These are phyloP conservation scores for Cutaneotrichosporon curvatum DNA, from an alignment of 1,284 basidiomycete species.

Conservation along the genomic window DNA sequence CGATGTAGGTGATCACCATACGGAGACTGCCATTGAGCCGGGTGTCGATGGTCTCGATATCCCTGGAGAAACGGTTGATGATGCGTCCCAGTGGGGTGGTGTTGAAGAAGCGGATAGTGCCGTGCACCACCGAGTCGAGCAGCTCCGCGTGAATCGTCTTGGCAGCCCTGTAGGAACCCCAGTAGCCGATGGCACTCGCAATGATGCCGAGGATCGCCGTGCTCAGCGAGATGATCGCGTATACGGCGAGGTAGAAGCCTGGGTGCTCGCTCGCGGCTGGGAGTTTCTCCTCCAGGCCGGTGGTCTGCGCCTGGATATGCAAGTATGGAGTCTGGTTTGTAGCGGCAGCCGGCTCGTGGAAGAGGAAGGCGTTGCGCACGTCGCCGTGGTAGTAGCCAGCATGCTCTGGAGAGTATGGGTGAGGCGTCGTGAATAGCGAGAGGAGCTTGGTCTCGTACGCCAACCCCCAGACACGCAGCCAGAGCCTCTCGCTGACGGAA, in stretches of 20 bases:
- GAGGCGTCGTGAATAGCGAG: constrained; percentile 13
- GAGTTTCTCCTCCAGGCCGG: background rate
- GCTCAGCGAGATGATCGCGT: constrained; percentile 33
- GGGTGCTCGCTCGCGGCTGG: constrained; percentile 43
- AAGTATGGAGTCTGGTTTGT: constrained; percentile 3
- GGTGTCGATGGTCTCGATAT: constrained; percentile 70
- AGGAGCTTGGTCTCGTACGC: constrained; percentile 27
- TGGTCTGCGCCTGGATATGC: no score
- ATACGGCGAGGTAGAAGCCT: constrained; percentile 47
- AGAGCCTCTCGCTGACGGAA: constrained; percentile 49
- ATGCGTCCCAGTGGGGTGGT: constrained; percentile 53
- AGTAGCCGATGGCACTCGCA: constrained; percentile 34
- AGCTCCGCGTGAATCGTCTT: constrained; percentile 39
- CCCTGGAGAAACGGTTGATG: constrained; percentile 70
- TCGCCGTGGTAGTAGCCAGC: constrained; percentile 10
- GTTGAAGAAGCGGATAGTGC: constrained; percentile 44
- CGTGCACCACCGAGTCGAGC: constrained; percentile 30
- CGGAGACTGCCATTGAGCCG: constrained; percentile 63
- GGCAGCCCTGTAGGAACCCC: constrained; percentile 53
- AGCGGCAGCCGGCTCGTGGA: constrained; percentile 10
- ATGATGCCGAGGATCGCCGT: constrained; percentile 34
- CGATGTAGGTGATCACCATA: constrained; percentile 64
- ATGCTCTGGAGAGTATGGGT: background rate
- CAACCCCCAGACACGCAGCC: constrained; percentile 61
- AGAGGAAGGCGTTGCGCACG: constrained; percentile 21